Percentiles rank a stretch among this genome's conserved stretches.
Evolutionary conservation across 805 yeast species (phyloP).

Genomic region (Pichia eremophila): DNA sequence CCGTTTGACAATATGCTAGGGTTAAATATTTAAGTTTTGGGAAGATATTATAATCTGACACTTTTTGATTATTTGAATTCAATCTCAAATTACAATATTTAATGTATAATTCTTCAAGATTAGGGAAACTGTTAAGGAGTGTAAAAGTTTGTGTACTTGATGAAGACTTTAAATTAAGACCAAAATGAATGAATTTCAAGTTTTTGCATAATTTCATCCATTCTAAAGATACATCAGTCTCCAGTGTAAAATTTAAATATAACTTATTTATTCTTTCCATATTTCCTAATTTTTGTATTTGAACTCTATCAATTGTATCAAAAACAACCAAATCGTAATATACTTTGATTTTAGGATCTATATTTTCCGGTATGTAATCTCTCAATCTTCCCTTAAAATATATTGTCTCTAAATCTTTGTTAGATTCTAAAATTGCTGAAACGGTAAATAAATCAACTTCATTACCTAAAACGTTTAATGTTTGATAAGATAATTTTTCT

Average conservation of each 20-base stretch:
- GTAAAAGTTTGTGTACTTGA: background rate
- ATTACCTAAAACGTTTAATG: constrained; percentile 10
- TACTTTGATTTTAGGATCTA: background rate
- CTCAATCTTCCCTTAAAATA: constrained; percentile 8
- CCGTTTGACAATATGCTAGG: constrained; percentile 14
- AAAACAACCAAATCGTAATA: constrained; percentile 6
- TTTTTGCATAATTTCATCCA: constrained; percentile 6
- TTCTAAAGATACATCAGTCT: constrained; percentile 5
- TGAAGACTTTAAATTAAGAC: constrained; percentile 2
- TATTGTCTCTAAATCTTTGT: constrained; percentile 3
- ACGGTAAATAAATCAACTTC: constrained; percentile 6
- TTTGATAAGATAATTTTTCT: constrained; percentile 4
- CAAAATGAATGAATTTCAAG: constrained; percentile 11
- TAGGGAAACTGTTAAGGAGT: background rate
- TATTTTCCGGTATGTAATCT: constrained; percentile 1
- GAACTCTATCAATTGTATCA: constrained; percentile 2
- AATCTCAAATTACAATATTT: background rate
- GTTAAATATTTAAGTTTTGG: constrained; percentile 9
- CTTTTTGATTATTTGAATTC: background rate
- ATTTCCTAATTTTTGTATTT: background rate
- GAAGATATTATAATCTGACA: background rate
- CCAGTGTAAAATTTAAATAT: constrained; percentile 4
- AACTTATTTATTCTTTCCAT: background rate
- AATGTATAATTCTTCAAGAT: background rate
- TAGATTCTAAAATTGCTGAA: background rate